Base-by-base conservation (phyloP, 768 basidiomycete species). In the Sporobolomyces pararoseus region DNA sequence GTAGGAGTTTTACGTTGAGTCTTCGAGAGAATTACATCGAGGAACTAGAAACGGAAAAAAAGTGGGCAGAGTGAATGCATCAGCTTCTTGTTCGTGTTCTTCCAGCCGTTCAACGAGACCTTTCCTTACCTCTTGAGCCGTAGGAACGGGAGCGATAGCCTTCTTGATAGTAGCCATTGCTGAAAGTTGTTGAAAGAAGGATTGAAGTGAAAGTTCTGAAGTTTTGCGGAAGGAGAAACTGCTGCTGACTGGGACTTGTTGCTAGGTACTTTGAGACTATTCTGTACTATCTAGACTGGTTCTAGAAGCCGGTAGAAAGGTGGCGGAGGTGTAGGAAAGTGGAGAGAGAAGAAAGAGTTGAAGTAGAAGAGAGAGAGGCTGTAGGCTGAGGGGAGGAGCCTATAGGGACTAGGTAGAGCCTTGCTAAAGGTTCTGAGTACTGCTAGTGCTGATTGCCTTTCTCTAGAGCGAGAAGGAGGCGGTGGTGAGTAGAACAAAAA, bases 1-100 rank as follows among this genome's bases (percentile, higher is more conserved):
- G 95, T 98, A 14, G 95, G 95, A 31, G 95, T 98, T 84, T 97
- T 97, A 77, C 95, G 84, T 83, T 96, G 94, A 1, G 95, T 97
- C 80, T 87, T 93, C 76, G 89, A 91, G 77, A 95, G 79, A 44
- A 95, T 90, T 69, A 95, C 94, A 80, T 95, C 91, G 57, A 77
- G 64, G 60, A 70, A 70, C 69, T 70, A 58, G 3, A n/a, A n/a
- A n/a, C n/a, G n/a, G n/a, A n/a, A n/a, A 2, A 9, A 44, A 21
- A 31, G 13, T 3, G 29, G 51, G 17, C 10, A n/a, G 25, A 47
- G 58, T 60, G 39, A 12, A 63, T 59, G 58, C 37, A 39, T 66
- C 29, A 66, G 67, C 66, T 47, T n/a, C 55, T 53, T 51, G 62
- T 44, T 59, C 57, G 23, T 17, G 9, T 17, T 42, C 39, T 42